These are phyloP conservation scores for Daldinia vernicosa DNA, from an alignment of 495 filamentous ascomycete genomes.

Conservation along the genomic window DNA sequence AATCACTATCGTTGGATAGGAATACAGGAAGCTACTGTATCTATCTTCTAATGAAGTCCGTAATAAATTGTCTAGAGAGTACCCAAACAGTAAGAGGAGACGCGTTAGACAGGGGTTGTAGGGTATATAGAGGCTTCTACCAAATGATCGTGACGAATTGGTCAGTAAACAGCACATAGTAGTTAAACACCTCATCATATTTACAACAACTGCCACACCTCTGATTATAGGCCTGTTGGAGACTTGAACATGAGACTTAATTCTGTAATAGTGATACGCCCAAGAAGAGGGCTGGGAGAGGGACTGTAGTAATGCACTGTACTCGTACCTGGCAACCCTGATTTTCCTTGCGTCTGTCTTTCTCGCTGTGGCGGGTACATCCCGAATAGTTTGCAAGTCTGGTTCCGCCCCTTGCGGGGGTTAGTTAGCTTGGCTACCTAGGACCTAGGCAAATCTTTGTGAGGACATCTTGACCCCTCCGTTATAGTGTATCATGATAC, in stretches of 20 bases:
- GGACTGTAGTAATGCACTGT: constrained; percentile 30
- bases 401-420: constrained; percentile 40
- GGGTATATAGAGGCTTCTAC: neutral
- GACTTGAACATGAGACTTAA: constrained; percentile 6
- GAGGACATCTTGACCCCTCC: constrained; percentile 29
- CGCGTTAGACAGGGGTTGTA: constrained; percentile 10
- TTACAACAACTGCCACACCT: constrained; percentile 21
- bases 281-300: constrained; percentile 6
- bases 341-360: constrained; percentile 15
- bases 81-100: neutral
- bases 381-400: constrained; percentile 33
- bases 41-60: neutral
- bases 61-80: neutral
- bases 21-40: neutral
- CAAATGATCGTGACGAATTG: constrained; percentile 9
- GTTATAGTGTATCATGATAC: constrained; percentile 28
- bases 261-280: constrained; percentile 18
- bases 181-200: constrained; percentile 21
- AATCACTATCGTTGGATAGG: neutral
- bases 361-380: constrained; percentile 18
- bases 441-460: neutral
- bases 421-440: constrained; percentile 24
- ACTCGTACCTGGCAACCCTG: constrained; percentile 12
- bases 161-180: constrained; percentile 21
- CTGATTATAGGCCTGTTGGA: constrained; percentile 6